Evolutionary conservation across 148 eudicot genomes (phyloP), one percentile per base, ranked within the genome.

Genomic region (Fallopia convolvulus): DNA sequence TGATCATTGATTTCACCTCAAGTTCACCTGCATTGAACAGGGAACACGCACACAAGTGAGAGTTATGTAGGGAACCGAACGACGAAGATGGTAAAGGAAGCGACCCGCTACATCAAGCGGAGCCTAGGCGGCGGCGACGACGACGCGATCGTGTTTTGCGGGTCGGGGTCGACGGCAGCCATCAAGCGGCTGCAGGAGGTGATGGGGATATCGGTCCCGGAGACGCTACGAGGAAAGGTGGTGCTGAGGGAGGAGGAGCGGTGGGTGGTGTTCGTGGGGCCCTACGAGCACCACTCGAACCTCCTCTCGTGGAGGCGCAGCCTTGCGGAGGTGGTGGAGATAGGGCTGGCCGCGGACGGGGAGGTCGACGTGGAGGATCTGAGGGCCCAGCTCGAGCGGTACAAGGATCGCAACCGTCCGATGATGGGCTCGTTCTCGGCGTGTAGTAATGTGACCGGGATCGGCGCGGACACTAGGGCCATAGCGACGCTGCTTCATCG

Each of bases 211-310:
- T 61, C 89, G 0, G 42, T 88, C 1, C 78, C 93, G 8, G 83
- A 91, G 3, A 86, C 82, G 2, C 74, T 91, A 3, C 79, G 85
- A 49, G 80, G 56, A 18, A 80, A 79, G 65, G 84, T 84, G 15
- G 72, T 78, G 11, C 63, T 89, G 17, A 53, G 32, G 0, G 66
- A 72, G 0, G 87, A 80, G 72, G 91, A 91, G 46, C 83, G 88
- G 71, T 91, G 93, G 96, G 90, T 91, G 0, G 93, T 91, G 14
- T 86, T 91, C 15, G 91, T 91, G 0, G 96, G 96, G 2, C 96
- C 96, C 8, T 85, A 79, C 53, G 93, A 91, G 83, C 96, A 91
- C 76, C 96, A 91, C 80, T 89, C 95, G 6, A 91, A 91, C 86
- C 81, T 91, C 58, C 89, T 89, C 13, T 91, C 95, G 0, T 91